Evolutionary conservation across 805 yeast genomes (phyloP), one percentile per base, ranked within the genome.

Genomic region (Starmera dryadoides): DNA sequence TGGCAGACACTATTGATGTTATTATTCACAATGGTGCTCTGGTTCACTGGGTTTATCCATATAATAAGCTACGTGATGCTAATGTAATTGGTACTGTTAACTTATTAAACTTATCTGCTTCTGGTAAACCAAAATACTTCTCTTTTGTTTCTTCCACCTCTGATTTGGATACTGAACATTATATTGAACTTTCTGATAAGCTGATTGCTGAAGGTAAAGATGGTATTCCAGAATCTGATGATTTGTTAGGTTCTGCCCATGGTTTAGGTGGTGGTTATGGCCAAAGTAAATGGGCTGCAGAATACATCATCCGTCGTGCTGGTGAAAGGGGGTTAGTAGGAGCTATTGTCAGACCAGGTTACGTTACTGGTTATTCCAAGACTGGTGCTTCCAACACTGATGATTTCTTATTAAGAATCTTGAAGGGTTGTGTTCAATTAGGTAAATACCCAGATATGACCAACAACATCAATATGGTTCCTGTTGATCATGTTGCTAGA

Each of bases 1-100:
- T 93, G 42, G 64, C 77, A 9, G 60, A 73, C 14, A 63, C 67
- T 1, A 68, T 91, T 42, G 98, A 94, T 60, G 81, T 81, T 4
- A 79, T 93, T 38, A 76, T 93, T 45, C 99, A 93, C 62, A 93
- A 93, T 52, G 98, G 98, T 68, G 99, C 99, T 15, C 70, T 89
- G 45, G 99, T 93, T 30, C 98, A 93, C 61, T 93, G 99, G 99
- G 96, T 89, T 2, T 93, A 85, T 60, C 98, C 98, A 21, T 93
- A 93, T 63, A 66, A 82, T 35, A 86, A 85, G 48, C 69, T 93
- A 53, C 77, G 98, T 52, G 96, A 86, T 48, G 93, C 98, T 26
- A 93, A 93, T 56, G 98, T 94, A 25, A 65, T 89, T 42, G 79
- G 95, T 33, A 84, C 98, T 1, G 63, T 91, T 42, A 85, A 89